Conservation (phyloP, 352 stramenopile genomes). For the Albugo candida region DNA sequence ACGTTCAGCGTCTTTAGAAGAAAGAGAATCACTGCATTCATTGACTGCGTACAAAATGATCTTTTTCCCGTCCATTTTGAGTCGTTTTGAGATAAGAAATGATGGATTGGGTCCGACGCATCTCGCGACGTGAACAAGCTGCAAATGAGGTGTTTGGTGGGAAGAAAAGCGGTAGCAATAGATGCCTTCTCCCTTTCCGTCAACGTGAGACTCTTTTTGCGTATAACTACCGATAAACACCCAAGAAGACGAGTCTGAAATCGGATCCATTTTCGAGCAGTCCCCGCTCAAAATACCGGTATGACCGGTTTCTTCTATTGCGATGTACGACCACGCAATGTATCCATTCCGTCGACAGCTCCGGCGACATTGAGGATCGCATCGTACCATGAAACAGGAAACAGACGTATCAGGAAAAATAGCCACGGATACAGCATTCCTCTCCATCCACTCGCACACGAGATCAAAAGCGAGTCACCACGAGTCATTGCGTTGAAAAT, state of each 20-base stretch:
- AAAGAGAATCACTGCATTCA: slow-evolving; percentile 14
- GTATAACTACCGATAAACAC: slow-evolving; percentile 76
- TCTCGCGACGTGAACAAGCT: slow-evolving; percentile 22
- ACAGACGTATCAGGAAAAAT: slow-evolving; percentile 18
- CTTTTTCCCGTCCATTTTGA: slow-evolving; percentile 6
- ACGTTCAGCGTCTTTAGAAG: slow-evolving; percentile 14
- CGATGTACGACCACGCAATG: slow-evolving; percentile 21
- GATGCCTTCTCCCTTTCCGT: slow-evolving; percentile 58
- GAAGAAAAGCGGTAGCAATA: slow-evolving; percentile 36
- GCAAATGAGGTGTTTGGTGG: no score
- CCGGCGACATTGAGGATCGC: slow-evolving; percentile 27
- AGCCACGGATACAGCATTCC: slow-evolving; percentile 28
- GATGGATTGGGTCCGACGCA: slow-evolving; percentile 44
- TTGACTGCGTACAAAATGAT: slow-evolving; percentile 43
- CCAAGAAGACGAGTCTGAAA: no score
- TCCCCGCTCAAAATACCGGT: no score
- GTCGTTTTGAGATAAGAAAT: slow-evolving; percentile 15
- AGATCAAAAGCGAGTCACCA: slow-evolving; percentile 38
- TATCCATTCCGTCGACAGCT: slow-evolving; percentile 49
- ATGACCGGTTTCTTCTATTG: no score
- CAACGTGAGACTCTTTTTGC: slow-evolving; percentile 49
- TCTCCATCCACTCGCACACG: slow-evolving; percentile 38
- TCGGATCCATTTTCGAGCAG: no score
- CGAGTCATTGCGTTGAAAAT: slow-evolving; percentile 35
- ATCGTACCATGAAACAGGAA: slow-evolving; percentile 34